These are phyloP conservation scores for Saccharomycopsis amapae DNA, from an alignment of 805 yeast species.

Conservation along the genomic window DNA sequence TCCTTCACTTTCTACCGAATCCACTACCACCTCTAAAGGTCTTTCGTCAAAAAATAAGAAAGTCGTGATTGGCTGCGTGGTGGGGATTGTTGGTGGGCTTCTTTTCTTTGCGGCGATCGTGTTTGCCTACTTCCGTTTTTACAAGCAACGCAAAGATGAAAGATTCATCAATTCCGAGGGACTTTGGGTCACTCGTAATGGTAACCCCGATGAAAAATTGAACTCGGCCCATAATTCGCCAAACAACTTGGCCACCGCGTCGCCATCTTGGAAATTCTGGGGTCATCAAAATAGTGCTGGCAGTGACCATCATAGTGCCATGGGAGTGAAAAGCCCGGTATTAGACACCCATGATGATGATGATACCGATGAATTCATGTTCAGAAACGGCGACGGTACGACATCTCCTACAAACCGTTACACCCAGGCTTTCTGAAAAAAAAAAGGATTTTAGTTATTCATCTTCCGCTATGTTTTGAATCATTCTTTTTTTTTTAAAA, in stretches of 20 bases:
- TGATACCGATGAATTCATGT: conserved; percentile 1
- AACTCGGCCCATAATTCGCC: conserved; percentile 4
- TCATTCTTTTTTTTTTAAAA: too few relatives aligned
- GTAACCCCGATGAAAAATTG: conserved; percentile 20
- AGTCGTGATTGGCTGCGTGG: conserved; percentile 60
- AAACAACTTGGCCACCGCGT: neutral
- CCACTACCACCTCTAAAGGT: conserved; percentile 29
- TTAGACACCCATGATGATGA: neutral
- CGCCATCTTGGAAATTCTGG: conserved; percentile 11
- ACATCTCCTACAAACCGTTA: conserved; percentile 12
- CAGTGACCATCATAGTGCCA: neutral
- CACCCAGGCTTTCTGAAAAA: too few relatives aligned
- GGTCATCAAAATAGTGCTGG: neutral
- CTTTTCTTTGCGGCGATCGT: conserved; percentile 36
- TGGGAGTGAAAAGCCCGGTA: neutral
- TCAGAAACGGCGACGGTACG: conserved; percentile 5
- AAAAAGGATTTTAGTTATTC: too few relatives aligned
- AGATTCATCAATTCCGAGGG: conserved; percentile 22
- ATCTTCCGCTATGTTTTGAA: too few relatives aligned
- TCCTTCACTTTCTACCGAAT: conserved; percentile 23
- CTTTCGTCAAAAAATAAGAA: conserved; percentile 43
- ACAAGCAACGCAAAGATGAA: conserved; percentile 14
- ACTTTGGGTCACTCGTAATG: conserved; percentile 22
- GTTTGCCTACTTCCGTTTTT: conserved; percentile 21
- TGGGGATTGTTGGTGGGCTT: conserved; percentile 64